phyloP scores from a whole-genome alignment of 768 basidiomycete species.

The Naganishia friedmannii region DNA sequence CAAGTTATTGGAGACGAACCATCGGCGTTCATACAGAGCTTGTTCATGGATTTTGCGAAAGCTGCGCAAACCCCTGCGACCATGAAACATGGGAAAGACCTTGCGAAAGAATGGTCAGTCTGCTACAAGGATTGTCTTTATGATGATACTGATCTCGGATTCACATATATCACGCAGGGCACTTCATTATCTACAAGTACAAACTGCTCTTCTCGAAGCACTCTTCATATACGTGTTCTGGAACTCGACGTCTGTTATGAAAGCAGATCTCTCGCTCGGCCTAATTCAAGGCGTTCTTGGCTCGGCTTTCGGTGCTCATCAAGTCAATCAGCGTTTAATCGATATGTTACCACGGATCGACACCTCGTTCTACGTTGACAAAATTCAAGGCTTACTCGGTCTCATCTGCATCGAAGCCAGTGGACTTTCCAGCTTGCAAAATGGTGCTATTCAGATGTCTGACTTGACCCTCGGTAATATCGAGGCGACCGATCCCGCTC shows the following conservation, averaged over 20 bases:
- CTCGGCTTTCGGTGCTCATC: conserved; percentile 28
- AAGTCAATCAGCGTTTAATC: conserved; percentile 27
- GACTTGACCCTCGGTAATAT: conserved; percentile 4
- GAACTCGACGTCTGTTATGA: conserved; percentile 11
- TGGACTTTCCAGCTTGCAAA: conserved; percentile 20
- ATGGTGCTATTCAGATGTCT: conserved; percentile 2
- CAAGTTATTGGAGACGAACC: conserved; percentile 14
- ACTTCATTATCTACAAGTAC: conserved; percentile 27
- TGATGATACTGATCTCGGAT: no score
- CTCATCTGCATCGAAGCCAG: conserved; percentile 26
- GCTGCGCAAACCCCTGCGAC: conserved; percentile 24
- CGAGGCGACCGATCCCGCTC: conserved; percentile 2
- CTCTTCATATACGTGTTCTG: conserved; percentile 33
- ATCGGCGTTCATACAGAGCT: conserved; percentile 4
- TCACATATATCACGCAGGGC: conserved; percentile 8
- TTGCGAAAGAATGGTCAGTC: conserved; percentile 24
- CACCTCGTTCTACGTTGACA: conserved; percentile 14
- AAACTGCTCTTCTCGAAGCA: conserved; percentile 29
- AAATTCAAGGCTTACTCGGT: conserved; percentile 30
- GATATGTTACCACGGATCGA: conserved; percentile 23
- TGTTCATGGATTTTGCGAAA: conserved; percentile 28
- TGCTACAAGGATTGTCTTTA: no score
- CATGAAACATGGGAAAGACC: conserved; percentile 22
- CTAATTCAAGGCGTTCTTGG: conserved; percentile 30
- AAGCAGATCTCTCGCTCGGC: conserved; percentile 28